Percentiles rank a stretch among this genome's conserved stretches.
These are phyloP conservation scores for Nyctanthes arbortristis DNA, from an alignment of 257 asterid genomes.

Conservation along the genomic window DNA sequence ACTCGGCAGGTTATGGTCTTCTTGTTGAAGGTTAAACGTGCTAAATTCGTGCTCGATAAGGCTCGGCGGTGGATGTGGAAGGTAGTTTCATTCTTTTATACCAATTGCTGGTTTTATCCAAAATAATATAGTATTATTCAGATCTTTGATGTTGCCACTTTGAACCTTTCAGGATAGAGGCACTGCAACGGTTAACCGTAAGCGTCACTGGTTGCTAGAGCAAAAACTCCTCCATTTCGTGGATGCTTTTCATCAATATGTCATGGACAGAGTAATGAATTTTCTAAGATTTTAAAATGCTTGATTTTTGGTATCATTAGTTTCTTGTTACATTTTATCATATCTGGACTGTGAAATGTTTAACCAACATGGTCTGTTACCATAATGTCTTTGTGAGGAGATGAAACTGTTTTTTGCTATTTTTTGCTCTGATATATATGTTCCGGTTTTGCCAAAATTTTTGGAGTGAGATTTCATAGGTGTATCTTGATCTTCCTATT, in stretches of 20 bases:
- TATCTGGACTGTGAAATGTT: constrained; percentile 6
- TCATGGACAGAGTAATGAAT: constrained; percentile 87
- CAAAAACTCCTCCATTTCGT: constrained; percentile 95
- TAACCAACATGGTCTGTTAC: neutral
- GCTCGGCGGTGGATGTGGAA: constrained; percentile 98
- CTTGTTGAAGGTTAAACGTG: constrained; percentile 90
- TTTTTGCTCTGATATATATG: neutral
- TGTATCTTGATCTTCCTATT: neutral
- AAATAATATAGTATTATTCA: constrained; percentile 5
- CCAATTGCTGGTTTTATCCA: constrained; percentile 6
- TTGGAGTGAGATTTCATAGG: constrained; percentile 1
- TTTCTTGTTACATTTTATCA: constrained; percentile 10
- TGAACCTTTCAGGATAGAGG: constrained; percentile 66
- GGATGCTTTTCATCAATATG: constrained; percentile 97
- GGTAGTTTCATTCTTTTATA: constrained; percentile 42
- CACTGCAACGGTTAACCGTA: constrained; percentile 53
- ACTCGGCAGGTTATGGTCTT: constrained; percentile 81
- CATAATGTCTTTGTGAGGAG: neutral
- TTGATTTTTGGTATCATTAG: neutral
- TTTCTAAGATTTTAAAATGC: constrained; percentile 22
- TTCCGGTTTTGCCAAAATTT: neutral
- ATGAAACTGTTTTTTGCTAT: neutral
- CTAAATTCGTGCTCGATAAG: constrained; percentile 92
- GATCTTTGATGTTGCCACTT: constrained; percentile 21
- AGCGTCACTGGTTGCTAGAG: constrained; percentile 91